Conservation (phyloP, 2,329 filamentous ascomycete genomes). For the Xylariales sp. region DNA sequence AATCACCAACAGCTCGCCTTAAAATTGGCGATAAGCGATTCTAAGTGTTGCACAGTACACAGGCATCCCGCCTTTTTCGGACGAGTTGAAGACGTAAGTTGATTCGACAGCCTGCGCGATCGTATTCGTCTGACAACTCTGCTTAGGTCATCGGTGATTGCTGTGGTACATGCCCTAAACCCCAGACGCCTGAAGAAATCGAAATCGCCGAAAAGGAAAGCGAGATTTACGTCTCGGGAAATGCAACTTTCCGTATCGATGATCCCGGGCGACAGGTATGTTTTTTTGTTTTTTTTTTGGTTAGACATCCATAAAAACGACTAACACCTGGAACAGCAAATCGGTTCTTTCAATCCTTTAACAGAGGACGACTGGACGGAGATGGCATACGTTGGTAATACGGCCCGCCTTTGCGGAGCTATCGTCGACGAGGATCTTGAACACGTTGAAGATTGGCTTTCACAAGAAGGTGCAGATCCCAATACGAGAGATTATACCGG, state of each 20-base stretch:
- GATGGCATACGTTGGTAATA: constrained; percentile 89
- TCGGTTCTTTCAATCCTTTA: constrained; percentile 80
- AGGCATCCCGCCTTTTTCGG: constrained; percentile 90
- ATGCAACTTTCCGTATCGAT: constrained; percentile 79
- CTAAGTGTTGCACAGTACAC: constrained; percentile 62
- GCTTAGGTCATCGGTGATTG: constrained; percentile 76
- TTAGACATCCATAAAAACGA: neutral
- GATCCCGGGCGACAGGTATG: constrained; percentile 78
- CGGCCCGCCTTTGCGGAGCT: constrained; percentile 79
- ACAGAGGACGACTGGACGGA: constrained; percentile 89
- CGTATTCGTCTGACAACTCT: constrained; percentile 9
- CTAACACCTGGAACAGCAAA: constrained; percentile 54
- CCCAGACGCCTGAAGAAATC: constrained; percentile 76
- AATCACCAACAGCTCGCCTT: neutral
- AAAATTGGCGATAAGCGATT: neutral
- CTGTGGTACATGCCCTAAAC: constrained; percentile 80
- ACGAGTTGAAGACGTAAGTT: constrained; percentile 68
- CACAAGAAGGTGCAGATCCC: constrained; percentile 74
- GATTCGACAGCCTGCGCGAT: neutral
- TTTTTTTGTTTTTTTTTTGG: neutral
- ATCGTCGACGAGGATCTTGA: constrained; percentile 81
- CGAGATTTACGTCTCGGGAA: constrained; percentile 81
- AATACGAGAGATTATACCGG: constrained; percentile 83
- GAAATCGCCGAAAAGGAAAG: constrained; percentile 77
- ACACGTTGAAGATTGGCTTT: constrained; percentile 76